A percentile compares a stretch with the other conserved stretches of the same genome.
Evolutionary conservation across 2,329 filamentous ascomycete species (phyloP).

Genomic region (Zalaria obscura): DNA sequence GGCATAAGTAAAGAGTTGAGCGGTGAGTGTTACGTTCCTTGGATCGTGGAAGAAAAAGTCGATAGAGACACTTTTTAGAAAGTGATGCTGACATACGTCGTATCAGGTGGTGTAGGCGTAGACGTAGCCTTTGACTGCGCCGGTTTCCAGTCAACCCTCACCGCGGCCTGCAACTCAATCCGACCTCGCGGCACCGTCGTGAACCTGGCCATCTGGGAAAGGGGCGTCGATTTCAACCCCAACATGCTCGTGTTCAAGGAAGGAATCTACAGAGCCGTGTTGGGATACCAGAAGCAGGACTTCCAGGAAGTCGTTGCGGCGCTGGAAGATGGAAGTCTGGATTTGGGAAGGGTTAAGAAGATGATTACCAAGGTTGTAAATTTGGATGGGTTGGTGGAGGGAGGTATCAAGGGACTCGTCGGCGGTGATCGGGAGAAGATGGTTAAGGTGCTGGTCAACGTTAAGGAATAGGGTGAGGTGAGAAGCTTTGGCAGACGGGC

Average conservation of each 20-base stretch:
- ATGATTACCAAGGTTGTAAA: conserved; percentile 8
- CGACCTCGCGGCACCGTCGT: conserved; percentile 9
- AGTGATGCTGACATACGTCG: too few species aligned
- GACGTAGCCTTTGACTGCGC: conserved; percentile 7
- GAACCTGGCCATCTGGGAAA: conserved; percentile 10
- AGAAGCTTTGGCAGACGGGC: too few species aligned
- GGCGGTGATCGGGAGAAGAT: conserved; percentile 7
- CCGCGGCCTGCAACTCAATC: conserved; percentile 6
- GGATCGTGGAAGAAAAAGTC: too few species aligned
- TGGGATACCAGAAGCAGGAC: conserved; percentile 8
- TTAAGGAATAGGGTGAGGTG: neutral
- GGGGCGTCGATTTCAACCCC: conserved; percentile 7
- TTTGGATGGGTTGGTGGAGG: conserved; percentile 6
- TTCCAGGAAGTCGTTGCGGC: conserved; percentile 8
- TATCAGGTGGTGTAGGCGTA: conserved; percentile 1
- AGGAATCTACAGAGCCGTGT: conserved; percentile 6
- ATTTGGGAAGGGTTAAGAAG: conserved; percentile 2
- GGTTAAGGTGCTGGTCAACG: conserved; percentile 8
- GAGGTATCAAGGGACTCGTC: conserved; percentile 8
- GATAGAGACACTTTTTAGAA: too few species aligned
- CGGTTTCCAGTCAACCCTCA: conserved; percentile 5
- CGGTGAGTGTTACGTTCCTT: too few species aligned
- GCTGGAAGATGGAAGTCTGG: conserved; percentile 5
- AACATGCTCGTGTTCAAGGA: conserved; percentile 7
- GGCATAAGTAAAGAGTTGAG: conserved; percentile 3